Conservation (phyloP, 495 filamentous ascomycete genomes). For the Penicillium manginii region DNA sequence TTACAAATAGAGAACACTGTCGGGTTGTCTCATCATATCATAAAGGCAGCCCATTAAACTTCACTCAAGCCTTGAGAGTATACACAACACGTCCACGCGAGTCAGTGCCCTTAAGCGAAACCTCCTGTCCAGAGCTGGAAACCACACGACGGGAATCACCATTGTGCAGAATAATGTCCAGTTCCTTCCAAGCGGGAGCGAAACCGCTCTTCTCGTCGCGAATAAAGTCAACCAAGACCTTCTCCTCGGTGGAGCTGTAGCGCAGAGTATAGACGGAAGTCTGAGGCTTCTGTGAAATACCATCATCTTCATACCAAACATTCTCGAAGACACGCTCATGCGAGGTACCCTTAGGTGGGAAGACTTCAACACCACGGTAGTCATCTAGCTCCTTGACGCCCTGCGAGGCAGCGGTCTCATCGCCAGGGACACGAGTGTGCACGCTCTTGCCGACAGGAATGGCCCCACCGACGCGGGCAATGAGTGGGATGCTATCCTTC, state of each 20-base stretch:
- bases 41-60: background rate
- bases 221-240: conserved; percentile 45
- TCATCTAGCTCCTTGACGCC: conserved; percentile 61
- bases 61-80: conserved; percentile 33
- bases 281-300: conserved; percentile 50
- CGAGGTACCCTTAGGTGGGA: conserved; percentile 52
- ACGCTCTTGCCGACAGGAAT: conserved; percentile 61
- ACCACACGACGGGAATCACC: conserved; percentile 53
- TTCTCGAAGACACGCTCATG: conserved; percentile 42
- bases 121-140: conserved; percentile 33
- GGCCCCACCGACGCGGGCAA: conserved; percentile 62
- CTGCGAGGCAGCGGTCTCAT: conserved; percentile 53
- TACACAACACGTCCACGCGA: conserved; percentile 40
- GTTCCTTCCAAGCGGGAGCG: conserved; percentile 55
- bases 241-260: conserved; percentile 49
- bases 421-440: conserved; percentile 59
- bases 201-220: conserved; percentile 43
- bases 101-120: conserved; percentile 38
- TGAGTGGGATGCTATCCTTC: conserved; percentile 62
- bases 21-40: too few species aligned
- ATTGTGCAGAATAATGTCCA: conserved; percentile 55
- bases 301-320: conserved; percentile 69
- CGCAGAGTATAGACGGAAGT: conserved; percentile 47
- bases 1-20: too few species aligned
- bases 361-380: conserved; percentile 65